A percentile compares a stretch with the other conserved stretches of the same genome.
phyloP scores from a whole-genome alignment of 179 eudicot genomes.

The Sideroxylon spinosum region DNA sequence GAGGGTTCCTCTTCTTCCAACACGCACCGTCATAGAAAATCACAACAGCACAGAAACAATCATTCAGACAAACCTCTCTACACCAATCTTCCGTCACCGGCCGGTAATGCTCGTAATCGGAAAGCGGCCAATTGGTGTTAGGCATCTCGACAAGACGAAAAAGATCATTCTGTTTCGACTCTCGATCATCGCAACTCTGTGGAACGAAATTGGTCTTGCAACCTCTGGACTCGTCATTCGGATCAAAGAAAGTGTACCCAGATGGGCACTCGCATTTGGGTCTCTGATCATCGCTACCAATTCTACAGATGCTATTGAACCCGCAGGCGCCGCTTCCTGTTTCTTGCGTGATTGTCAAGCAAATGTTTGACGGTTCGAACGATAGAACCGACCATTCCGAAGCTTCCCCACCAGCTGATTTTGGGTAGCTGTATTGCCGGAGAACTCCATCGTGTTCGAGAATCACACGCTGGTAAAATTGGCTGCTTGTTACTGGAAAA shows the following conservation, averaged over 20 bases:
- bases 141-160: background rate
- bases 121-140: conserved; percentile 11
- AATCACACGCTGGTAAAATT: conserved; percentile 19
- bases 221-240: background rate
- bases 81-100: conserved; percentile 17
- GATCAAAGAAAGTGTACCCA: conserved; percentile 1
- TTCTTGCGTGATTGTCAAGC: background rate
- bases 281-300: conserved; percentile 10
- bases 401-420: background rate
- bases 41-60: background rate
- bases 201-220: conserved; percentile 8
- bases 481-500: background rate
- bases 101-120: conserved; percentile 1
- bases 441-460: conserved; percentile 27
- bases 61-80: conserved; percentile 8
- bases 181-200: conserved; percentile 9
- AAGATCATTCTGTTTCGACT: background rate
- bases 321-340: conserved; percentile 25
- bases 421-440: conserved; percentile 22
- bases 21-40: background rate
- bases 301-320: conserved; percentile 6
- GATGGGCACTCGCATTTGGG: conserved; percentile 10
- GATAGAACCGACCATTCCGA: background rate
- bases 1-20: conserved; percentile 7
- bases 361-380: conserved; percentile 19